Evolutionary conservation across 345 rosid species (phyloP).

Genomic region (Arabis hirsuta): DNA sequence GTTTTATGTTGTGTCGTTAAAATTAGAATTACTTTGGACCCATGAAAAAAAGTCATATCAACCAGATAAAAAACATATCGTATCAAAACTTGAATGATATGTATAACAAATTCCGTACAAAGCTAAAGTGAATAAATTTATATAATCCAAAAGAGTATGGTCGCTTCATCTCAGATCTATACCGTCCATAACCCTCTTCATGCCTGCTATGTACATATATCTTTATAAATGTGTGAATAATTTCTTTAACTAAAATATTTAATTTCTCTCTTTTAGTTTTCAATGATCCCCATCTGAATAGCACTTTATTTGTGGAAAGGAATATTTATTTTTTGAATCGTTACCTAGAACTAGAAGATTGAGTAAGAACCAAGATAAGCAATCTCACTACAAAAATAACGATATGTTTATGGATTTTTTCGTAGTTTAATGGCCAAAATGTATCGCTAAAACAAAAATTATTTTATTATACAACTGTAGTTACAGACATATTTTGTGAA

Average conservation of each 20-base stretch:
- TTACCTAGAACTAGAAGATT: too few species aligned
- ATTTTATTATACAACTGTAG: too few species aligned
- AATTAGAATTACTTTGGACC: too few species aligned
- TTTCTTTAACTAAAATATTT: not conserved
- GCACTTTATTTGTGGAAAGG: not conserved
- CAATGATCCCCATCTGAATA: not conserved
- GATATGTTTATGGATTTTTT: too few species aligned
- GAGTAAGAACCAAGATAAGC: too few species aligned
- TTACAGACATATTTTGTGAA: too few species aligned
- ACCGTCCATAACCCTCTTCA: slow-evolving; percentile 30
- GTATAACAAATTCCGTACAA: slow-evolving; percentile 28
- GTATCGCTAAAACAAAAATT: too few species aligned
- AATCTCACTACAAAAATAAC: too few species aligned
- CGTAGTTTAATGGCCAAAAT: too few species aligned
- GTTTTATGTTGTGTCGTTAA: too few species aligned
- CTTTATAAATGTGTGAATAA: not conserved
- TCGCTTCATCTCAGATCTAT: slow-evolving; percentile 33
- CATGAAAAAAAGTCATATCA: not conserved
- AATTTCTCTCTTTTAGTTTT: not conserved
- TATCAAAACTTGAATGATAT: not conserved
- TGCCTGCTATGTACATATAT: not conserved
- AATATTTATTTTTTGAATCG: too few species aligned
- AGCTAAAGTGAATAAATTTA: slow-evolving; percentile 22
- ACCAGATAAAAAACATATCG: not conserved
- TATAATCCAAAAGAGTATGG: slow-evolving; percentile 36